Evolutionary conservation across 106 monocot genomes (phyloP), one percentile per base, ranked within the genome.

Genomic region (Phalaenopsis equestris): DNA sequence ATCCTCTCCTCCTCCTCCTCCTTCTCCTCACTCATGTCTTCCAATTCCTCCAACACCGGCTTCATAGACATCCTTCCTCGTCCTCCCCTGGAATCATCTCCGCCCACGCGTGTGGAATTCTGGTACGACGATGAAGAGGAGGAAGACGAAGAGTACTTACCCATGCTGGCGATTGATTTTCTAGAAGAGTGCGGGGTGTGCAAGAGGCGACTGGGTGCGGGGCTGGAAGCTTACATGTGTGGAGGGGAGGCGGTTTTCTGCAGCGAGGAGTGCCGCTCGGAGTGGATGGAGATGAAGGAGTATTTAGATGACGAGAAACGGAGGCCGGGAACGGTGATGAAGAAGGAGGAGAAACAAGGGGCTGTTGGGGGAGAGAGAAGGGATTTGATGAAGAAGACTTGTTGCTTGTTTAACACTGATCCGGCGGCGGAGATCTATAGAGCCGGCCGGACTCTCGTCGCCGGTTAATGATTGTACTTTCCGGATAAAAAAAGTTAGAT

Each of bases 201-300:
- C 78, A 78, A 23, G 56, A 14, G 41, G 38, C 39, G 56, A 19
- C 18, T 78, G 17, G 78, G 78, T 5, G 57, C 56, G 2, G 78
- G 78, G 56, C 14, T 8, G 17, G 57, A 78, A 4, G 41, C 41
- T n/a, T 78, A 78, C 57, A 78, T 78, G 3, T 78, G 2, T 15
- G 57, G 78, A 30, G 78, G 57, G 17, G 78, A 78, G 15, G 56
- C 78, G 57, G 56, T 55, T 15, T 78, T 78, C 57, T 78, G 78
- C 78, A 56, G 56, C 19, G 38, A 57, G 39, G 78, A 41, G 16
- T 78, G 78, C 39, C 36, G 78, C 7, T 11, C 15, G 78, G 56
- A 78, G 56, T 24, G 38, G 78, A 78, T 78, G 78, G 78, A 58
- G 55, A 41, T 18, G 78, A n/a, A 30, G 52, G 49, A 5, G 24